Conservation (phyloP, 345 rosid genomes). For the Arabidopsis arenosa region DNA sequence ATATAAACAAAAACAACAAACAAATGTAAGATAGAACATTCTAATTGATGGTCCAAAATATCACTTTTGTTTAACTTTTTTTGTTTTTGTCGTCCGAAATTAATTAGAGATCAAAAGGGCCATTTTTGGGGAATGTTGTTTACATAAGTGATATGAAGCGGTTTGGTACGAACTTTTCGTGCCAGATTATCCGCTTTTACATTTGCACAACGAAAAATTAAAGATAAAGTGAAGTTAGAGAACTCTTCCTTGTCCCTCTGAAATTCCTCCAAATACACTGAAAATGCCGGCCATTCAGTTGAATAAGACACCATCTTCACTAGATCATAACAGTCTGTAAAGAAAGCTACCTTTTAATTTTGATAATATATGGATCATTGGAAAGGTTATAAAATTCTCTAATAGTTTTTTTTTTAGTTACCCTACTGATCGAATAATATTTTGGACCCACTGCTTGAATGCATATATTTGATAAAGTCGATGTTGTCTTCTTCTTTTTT, state of each 20-base stretch:
- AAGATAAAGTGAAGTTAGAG: too few species aligned
- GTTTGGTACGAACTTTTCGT: too few species aligned
- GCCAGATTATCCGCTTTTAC: too few species aligned
- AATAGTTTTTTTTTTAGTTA: not conserved
- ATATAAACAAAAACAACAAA: not conserved
- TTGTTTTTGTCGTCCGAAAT: too few species aligned
- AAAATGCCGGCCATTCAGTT: not conserved
- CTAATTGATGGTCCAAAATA: not conserved
- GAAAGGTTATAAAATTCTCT: not conserved
- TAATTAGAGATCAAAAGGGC: too few species aligned
- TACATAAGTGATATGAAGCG: too few species aligned
- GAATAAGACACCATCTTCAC: too few species aligned
- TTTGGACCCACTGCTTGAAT: constrained; percentile 34
- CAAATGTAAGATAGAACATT: not conserved
- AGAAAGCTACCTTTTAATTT: not conserved
- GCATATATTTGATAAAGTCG: constrained; percentile 27
- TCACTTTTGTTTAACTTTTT: not conserved
- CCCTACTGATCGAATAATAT: constrained; percentile 32
- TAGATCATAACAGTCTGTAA: too few species aligned
- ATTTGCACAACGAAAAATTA: too few species aligned
- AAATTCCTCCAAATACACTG: not conserved
- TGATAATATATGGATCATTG: not conserved
- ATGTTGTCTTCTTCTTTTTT: constrained; percentile 6
- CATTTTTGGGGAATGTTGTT: too few species aligned
- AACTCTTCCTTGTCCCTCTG: too few species aligned